Base-by-base conservation (phyloP, 2,329 filamentous ascomycete species). In the Exophiala aquamarina region DNA sequence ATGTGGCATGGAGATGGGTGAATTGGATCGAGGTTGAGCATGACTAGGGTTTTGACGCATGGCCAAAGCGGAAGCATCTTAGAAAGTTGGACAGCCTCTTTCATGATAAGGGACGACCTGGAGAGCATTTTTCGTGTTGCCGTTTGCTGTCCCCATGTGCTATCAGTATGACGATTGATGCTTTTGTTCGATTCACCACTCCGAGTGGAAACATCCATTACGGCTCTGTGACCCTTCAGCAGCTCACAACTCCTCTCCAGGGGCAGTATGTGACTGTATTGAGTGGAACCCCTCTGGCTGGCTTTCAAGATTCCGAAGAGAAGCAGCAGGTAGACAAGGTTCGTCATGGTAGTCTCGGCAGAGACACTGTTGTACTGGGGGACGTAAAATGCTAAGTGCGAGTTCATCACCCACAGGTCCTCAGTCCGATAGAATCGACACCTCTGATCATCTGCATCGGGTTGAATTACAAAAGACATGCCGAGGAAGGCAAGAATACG, bases 401-500 rank as follows among this genome's bases (percentile, higher is more conserved):
- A n/a, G n/a, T n/a, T n/a, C n/a, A n/a, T n/a, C n/a, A n/a, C n/a
- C n/a, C 23, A 23, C 37, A 40, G 37, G 9, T 40, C 11, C 37
- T 40, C 37, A 19, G 37, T 40, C 37, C 37, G 10, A 10, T 40
- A 10, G 19, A 40, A 15, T 9, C 10, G 10, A 11, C 11, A 11
- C 11, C 37, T 19, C 10, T 40, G 19, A 40, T 42, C 19, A 10
- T 39, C 9, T 34, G 41, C 31, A 38, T 43, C 6, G 41, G 41
- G 4, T 18, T 43, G 4, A 43, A 43, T 29, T 43, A 43, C 19
- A 9, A 15, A 20, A 23, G 32, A 5, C 41, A 43, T 23, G 41
- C 41, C 6, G 15, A 4, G 5, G 41, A 43, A 21, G 26, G 8
- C 4, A 20, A 35, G 32, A 14, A 31, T n/a, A n/a, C n/a, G n/a